Conservation (phyloP, 176 grass and related monocot species). For the Eremochloa ophiuroides region DNA sequence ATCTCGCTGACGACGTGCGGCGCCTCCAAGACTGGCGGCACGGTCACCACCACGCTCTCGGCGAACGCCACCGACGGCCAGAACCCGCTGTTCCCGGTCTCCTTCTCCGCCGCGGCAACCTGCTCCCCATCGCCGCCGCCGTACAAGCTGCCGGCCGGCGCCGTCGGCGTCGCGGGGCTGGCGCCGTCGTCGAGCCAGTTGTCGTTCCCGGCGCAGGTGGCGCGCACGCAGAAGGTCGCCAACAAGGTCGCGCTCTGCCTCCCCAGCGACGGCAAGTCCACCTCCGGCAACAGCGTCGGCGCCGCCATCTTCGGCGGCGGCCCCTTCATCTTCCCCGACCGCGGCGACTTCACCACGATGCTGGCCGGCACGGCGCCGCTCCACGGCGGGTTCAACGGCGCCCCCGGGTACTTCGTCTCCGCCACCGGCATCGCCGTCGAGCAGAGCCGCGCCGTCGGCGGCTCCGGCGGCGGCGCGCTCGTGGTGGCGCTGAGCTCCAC, state of each 20-base stretch:
- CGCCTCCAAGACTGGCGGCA: slow-evolving; percentile 24
- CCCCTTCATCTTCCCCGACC: neutral
- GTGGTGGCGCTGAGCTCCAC: slow-evolving; percentile 19
- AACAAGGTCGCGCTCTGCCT: slow-evolving; percentile 62
- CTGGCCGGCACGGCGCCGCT: slow-evolving; percentile 24
- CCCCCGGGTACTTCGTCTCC: slow-evolving; percentile 32
- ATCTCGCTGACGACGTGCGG: slow-evolving; percentile 45
- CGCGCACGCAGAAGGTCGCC: slow-evolving; percentile 28
- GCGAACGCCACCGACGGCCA: slow-evolving; percentile 57
- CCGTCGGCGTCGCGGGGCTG: slow-evolving; percentile 55
- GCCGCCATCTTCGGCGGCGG: slow-evolving; percentile 52
- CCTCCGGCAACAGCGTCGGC: neutral
- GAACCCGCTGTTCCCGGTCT: slow-evolving; percentile 29
- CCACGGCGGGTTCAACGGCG: too few species aligned
- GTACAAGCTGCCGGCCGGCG: slow-evolving; percentile 17
- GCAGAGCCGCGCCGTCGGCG: neutral
- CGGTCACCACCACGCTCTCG: slow-evolving; percentile 6
- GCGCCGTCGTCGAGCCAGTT: neutral
- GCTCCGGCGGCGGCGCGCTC: neutral
- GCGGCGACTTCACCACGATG: slow-evolving; percentile 4
- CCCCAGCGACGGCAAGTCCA: slow-evolving; percentile 18
- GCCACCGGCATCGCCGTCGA: slow-evolving; percentile 34
- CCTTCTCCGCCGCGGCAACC: slow-evolving; percentile 22
- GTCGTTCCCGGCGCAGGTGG: slow-evolving; percentile 41
- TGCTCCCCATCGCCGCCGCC: slow-evolving; percentile 55